Evolutionary conservation across 1,139 yeast genomes (phyloP), one percentile per base, ranked within the genome.

Genomic region (Geotrichum carabidarum): DNA sequence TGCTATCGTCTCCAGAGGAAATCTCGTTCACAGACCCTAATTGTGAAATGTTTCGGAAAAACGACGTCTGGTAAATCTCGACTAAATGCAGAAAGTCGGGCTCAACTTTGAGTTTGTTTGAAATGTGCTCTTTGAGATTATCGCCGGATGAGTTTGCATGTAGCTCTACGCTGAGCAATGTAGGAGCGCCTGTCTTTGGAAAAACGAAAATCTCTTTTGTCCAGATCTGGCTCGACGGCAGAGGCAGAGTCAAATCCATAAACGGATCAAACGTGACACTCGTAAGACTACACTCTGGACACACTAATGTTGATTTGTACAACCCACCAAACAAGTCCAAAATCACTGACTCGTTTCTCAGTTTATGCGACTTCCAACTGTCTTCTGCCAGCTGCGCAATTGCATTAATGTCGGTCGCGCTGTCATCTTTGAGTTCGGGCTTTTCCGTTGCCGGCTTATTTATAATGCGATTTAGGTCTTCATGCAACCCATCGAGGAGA

Each of bases 251-350:
- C 60, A 93, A 73, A 65, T 90, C 98, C 72, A 84, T 88, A 66
- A 84, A 93, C 0, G 99, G 99, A 67, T 93, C 99, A 72, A 91
- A 93, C 0, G 98, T 91, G 30, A 91, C 79, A 32, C 96, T 86
- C 2, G 88, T 81, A 62, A 86, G 86, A 9, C 78, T 69, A 70
- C 99, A 93, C 18, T 74, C 83, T 0, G 99, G 98, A 66, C 99
- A 93, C 7, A 86, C 80, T 57, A 93, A 74, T 0, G 96, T 89
- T 2, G 96, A 89, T 68, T 89, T 87, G 68, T 93, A 93, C 64
- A 90, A 68, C 0, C 98, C 98, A 8, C 93, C 88, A 72, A 93
- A 93, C 56, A 93, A 73, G 66, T 93, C 98, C 43, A 83, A 78
- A 32, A 93, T 82, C 0, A 87, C 79, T 0, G 97, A 90, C 66